Evolutionary conservation across 106 monocot genomes (phyloP).

Genomic region (Acanthochlamys bracteata): DNA sequence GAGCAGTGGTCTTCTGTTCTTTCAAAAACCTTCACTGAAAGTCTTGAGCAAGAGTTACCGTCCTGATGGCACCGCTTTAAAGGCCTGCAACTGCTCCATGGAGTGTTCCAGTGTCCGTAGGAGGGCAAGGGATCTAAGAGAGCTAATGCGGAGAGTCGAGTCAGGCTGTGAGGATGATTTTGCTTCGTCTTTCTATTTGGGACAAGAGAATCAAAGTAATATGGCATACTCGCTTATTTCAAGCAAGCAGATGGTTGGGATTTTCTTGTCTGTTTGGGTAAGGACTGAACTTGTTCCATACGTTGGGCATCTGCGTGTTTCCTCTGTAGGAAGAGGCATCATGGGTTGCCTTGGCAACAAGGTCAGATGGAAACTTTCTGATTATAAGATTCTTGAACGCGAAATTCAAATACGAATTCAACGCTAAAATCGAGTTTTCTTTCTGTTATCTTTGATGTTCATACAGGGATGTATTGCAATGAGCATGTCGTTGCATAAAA

Average conservation of each 20-base stretch:
- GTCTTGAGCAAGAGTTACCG: conserved; percentile 50
- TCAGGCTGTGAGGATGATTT: conserved; percentile 42
- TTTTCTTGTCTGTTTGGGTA: conserved; percentile 92
- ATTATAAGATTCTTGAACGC: background rate
- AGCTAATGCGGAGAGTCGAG: conserved; percentile 38
- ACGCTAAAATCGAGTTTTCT: too few relatives aligned
- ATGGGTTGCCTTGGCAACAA: conserved; percentile 93
- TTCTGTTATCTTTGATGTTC: background rate
- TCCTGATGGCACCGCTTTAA: conserved; percentile 32
- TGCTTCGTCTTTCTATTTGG: background rate
- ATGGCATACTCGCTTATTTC: conserved; percentile 57
- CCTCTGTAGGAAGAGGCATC: conserved; percentile 78
- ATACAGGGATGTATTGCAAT: conserved; percentile 88
- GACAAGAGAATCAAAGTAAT: background rate
- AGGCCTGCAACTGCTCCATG: conserved; percentile 56
- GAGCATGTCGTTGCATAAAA: conserved; percentile 77
- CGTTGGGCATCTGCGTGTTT: conserved; percentile 68
- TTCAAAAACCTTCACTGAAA: conserved; percentile 70
- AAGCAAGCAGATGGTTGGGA: conserved; percentile 96
- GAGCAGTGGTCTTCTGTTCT: conserved; percentile 31
- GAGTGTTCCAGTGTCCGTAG: conserved; percentile 17
- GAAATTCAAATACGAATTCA: too few relatives aligned
- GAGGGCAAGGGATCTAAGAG: conserved; percentile 38
- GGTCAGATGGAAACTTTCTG: conserved; percentile 14
- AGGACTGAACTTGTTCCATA: conserved; percentile 64